A percentile compares a stretch with the other conserved stretches of the same genome.
phyloP scores from a whole-genome alignment of 208 protist species.

The Blastocrithidia nonstop region DNA sequence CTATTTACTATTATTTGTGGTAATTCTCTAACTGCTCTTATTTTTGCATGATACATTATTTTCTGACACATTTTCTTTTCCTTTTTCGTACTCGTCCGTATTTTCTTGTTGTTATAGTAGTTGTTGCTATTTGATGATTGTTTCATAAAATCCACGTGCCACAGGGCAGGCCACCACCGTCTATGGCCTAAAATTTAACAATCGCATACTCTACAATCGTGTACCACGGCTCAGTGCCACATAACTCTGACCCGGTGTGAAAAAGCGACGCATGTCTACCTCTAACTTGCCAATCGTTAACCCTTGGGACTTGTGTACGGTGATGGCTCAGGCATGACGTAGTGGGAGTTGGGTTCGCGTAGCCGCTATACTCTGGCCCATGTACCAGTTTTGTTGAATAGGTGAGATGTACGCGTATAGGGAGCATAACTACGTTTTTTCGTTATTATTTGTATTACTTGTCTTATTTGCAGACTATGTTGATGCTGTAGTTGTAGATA shows the following conservation, averaged over 20 bases:
- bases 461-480: no score
- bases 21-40: no score
- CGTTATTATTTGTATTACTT: no score
- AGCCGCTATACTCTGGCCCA: conserved; percentile 13
- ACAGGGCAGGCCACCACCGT: conserved; percentile 23
- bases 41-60: no score
- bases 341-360: conserved; percentile 74
- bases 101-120: no score
- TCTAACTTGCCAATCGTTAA: conserved; percentile 50
- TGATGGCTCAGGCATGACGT: conserved; percentile 87
- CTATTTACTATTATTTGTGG: no score
- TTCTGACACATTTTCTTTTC: no score
- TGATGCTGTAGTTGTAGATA: no score
- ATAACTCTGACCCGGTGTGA: conserved; percentile 55
- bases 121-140: no score
- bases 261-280: conserved; percentile 38
- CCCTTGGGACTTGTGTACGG: conserved; percentile 92
- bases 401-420: conserved; percentile 32
- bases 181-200: conserved; percentile 20
- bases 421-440: no score
- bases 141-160: conserved; percentile 34
- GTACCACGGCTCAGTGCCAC: conserved; percentile 55
- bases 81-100: no score
- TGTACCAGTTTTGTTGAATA: conserved; percentile 18
- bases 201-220: conserved; percentile 19